Evolutionary conservation across 495 filamentous ascomycete species (phyloP).

Genomic region (Bathelium albidoporum): DNA sequence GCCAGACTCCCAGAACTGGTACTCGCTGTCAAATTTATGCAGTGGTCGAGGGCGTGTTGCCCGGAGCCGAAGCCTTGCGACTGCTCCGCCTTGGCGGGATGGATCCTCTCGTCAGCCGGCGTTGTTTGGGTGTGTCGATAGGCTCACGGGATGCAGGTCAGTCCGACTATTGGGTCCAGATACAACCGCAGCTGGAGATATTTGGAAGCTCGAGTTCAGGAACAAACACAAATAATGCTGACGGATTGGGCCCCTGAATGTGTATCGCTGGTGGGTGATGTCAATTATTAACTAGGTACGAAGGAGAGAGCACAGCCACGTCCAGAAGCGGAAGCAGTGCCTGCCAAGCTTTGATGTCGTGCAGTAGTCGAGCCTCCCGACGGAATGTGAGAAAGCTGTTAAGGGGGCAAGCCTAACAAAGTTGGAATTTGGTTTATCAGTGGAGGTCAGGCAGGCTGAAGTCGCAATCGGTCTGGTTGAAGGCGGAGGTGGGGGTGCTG

Average conservation of each 20-base stretch:
- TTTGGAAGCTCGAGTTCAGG: neutral
- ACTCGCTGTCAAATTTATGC: neutral
- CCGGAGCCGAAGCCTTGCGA: neutral
- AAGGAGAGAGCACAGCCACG: neutral
- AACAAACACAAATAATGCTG: neutral
- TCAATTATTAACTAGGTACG: constrained; percentile 4
- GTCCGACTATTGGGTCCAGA: neutral
- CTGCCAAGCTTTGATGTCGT: constrained; percentile 5
- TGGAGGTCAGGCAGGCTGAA: neutral
- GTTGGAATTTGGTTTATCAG: neutral
- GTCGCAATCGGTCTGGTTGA: neutral
- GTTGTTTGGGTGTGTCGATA: neutral
- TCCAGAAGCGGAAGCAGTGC: neutral
- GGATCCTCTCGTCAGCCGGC: neutral
- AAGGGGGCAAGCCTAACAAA: neutral
- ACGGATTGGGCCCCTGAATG: neutral
- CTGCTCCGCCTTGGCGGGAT: constrained; percentile 1
- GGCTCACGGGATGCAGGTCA: neutral
- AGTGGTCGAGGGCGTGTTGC: neutral
- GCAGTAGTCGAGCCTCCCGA: neutral
- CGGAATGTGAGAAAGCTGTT: neutral
- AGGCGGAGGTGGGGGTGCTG: constrained; percentile 1
- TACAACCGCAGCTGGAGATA: neutral
- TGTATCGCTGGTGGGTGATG: neutral
- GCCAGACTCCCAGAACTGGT: neutral